Evolutionary conservation across 2,329 filamentous ascomycete species (phyloP).

Genomic region (Magnaporthiopsis poae): DNA sequence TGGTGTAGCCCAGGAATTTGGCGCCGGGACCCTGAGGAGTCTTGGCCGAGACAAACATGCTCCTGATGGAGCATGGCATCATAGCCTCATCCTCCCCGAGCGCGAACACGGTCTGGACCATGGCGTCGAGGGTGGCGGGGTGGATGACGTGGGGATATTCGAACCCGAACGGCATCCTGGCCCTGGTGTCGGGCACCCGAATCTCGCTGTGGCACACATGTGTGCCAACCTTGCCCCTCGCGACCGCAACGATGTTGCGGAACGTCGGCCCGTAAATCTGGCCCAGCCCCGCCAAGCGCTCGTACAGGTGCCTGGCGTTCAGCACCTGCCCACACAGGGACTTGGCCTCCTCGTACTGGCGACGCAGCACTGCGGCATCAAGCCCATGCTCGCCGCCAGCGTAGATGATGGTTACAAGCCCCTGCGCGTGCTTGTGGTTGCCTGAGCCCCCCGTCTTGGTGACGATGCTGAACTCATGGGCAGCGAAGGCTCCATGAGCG

Average conservation of each 20-base stretch:
- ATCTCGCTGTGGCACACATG: constrained; percentile 22
- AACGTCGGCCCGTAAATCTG: constrained; percentile 25
- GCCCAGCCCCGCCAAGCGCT: constrained; percentile 38
- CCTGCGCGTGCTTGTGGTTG: constrained; percentile 30
- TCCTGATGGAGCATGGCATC: constrained; percentile 38
- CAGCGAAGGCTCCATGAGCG: background rate
- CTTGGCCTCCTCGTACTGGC: constrained; percentile 17
- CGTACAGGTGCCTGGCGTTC: constrained; percentile 38
- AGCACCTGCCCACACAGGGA: constrained; percentile 24
- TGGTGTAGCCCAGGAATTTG: constrained; percentile 33
- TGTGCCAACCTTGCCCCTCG: background rate
- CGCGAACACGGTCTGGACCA: constrained; percentile 44
- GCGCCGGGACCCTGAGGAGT: constrained; percentile 23
- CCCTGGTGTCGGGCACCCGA: constrained; percentile 37
- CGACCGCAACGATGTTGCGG: constrained; percentile 13
- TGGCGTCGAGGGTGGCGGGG: constrained; percentile 45
- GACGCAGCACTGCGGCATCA: constrained; percentile 1
- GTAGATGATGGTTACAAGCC: constrained; percentile 20
- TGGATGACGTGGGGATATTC: constrained; percentile 49
- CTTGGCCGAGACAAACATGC: constrained; percentile 34
- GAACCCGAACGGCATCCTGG: constrained; percentile 42
- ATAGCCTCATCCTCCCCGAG: constrained; percentile 32
- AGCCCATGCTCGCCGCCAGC: constrained; percentile 12
- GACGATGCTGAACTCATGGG: constrained; percentile 32
- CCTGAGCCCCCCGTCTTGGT: constrained; percentile 30